Base-by-base conservation (phyloP, 257 asterid species). In the Fraxinus quadrangulata region DNA sequence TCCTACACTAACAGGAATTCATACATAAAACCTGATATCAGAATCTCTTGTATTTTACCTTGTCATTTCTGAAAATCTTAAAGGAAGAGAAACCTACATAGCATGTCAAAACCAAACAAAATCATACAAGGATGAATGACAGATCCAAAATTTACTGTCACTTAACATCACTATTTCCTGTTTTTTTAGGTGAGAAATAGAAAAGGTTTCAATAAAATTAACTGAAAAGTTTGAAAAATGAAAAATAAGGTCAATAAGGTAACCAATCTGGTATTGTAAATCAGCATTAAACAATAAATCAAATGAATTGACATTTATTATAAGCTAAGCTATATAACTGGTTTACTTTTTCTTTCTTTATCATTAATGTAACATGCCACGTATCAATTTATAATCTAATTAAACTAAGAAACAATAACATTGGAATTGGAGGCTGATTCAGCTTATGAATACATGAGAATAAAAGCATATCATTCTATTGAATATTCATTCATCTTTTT, bases 1-100 rank as follows among this genome's bases (percentile, higher is more conserved):
- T 96, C 99, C 99, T 96, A 45, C 80, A 78, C 75, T 63, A 83
- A 9, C 85, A 78, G 70, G 67, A 88, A 72, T 77, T 74, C 71
- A 67, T 56, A 49, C 56, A 72, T 33, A 47, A 16, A 70, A 24
- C 2, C 37, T 67, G 0, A 45, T 26, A 12, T 76, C 85, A 78
- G 81, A 63, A 70, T 31, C 74, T 77, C 69, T 69, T 12, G 17
- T 63, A 70, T 39, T 77, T n/a, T 39, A 51, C 28, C n/a, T 81
- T 63, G 51, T 75, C 45, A 61, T 67, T 72, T 36, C 42, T 47
- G 13, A 40, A 56, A 56, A 16, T 3, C 56, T 47, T 4, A 54
- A 54, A 54, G 23, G 63, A 51, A 54, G 66, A 56, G 26, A 56
- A 56, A 56, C 26, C 28, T 5, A 17, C 26, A 6, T n/a, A 56